phyloP scores from a whole-genome alignment of 805 yeast genomes.

The Starmerella kuoi region DNA sequence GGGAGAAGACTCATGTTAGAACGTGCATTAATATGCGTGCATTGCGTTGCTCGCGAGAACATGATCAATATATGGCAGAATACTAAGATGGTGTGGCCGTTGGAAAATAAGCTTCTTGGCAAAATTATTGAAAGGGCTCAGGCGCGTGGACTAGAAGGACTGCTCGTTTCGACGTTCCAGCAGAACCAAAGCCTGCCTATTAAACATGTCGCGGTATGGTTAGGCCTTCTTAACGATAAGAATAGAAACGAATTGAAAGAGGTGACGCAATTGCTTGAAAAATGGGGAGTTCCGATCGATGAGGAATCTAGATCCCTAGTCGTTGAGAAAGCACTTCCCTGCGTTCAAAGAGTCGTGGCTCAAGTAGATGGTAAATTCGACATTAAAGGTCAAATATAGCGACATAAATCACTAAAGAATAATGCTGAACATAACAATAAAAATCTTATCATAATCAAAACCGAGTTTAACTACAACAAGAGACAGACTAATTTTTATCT shows the following conservation, averaged over 20 bases:
- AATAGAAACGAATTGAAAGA: not conserved
- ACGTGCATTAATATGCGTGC: slow-evolving; percentile 8
- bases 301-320: not conserved
- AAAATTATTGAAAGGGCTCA: slow-evolving; percentile 4
- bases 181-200: slow-evolving; percentile 13
- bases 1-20: slow-evolving; percentile 2
- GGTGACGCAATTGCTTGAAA: not conserved
- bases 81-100: slow-evolving; percentile 2
- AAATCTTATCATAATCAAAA: not conserved
- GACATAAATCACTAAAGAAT: not conserved
- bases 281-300: slow-evolving; percentile 2
- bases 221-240: not conserved
- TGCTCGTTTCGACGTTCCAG: slow-evolving; percentile 4
- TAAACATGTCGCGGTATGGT: not conserved
- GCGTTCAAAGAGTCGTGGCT: not conserved
- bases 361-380: slow-evolving; percentile 48
- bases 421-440: not conserved
- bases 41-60: slow-evolving; percentile 1
- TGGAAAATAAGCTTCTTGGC: slow-evolving; percentile 10
- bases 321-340: slow-evolving; percentile 6
- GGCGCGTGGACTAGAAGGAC: slow-evolving; percentile 4
- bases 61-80: not conserved
- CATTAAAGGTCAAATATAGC: slow-evolving; percentile 66
- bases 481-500: not conserved
- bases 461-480: not conserved